Base-by-base conservation (phyloP, 306 rosid species). In the Cucumis cinereus region DNA sequence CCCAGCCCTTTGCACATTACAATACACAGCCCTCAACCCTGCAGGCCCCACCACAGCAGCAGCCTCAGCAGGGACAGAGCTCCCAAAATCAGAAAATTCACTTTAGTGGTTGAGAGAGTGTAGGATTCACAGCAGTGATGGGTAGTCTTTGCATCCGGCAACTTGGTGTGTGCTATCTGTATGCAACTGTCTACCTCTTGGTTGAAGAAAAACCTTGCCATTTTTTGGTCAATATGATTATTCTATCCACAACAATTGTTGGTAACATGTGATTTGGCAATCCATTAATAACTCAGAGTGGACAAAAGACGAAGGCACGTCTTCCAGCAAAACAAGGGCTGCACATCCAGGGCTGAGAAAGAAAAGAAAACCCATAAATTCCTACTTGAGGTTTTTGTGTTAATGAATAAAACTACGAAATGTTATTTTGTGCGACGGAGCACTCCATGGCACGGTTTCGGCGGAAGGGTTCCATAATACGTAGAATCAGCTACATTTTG, bases 1-100 rank as follows among this genome's bases (percentile, higher is more conserved):
- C 98, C 38, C 99, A 95, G 86, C 97, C 99, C 59, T 95, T 90
- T 82, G 88, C 93, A 41, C 99, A 95, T 63, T 95, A 95, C 91
- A 95, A 89, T 86, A 84, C 99, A 6, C 99, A 92, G 83, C 91
- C 97, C 17, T 82, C 85, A 80, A 94, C 89, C 89, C 79, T 90
- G 86, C 96, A 86, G 80, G 85, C 89, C 80, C 90, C 96, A 7
- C 98, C 86, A 78, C 97, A 89, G 86, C 85, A 90, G 87, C 85
- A 83, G 81, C 87, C 79, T 82, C 86, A 88, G 73, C 99, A 89
- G 88, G 87, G 86, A 83, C 99, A 89, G 86, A 88, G 86, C 86
- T 84, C 97, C 63, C 98, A 92, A 87, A 95, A 89, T 81, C 99
- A 92, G 88, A 95, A 92, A 85, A 83, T 90, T 76, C 98, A 92